Evolutionary conservation across 192 early-diverging fungal species (phyloP), one percentile per base, ranked within the genome.

Genomic region (Mortierella claussenii): DNA sequence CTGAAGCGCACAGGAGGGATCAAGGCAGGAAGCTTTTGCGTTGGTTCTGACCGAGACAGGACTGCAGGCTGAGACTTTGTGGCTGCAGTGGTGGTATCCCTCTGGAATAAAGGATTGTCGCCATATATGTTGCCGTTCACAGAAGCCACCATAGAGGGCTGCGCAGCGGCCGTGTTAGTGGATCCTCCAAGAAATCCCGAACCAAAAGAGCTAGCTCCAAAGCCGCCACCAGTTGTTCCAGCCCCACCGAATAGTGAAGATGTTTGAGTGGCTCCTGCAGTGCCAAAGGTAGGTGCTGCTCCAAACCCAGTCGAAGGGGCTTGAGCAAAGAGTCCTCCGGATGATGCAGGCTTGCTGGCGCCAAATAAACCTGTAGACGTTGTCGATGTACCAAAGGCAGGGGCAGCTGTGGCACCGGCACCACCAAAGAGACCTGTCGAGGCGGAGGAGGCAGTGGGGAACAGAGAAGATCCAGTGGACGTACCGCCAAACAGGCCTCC

Each of bases 111-210:
- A 33, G 94, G 89, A 51, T 89, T 95, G 44, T 81, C 80, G 27
- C 97, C 97, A 74, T 97, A 98, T 10, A 96, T 95, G 66, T 93
- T 91, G 53, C 84, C 81, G 56, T 95, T 94, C 54, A 98, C 90
- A 23, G 86, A 83, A 4, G 95, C 95, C 12, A 87, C 80, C 24
- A 96, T 68, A 31, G 68, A 50, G 51, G 83, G 80, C 64, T 79
- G 69, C 31, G 75, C 75, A 53, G 79, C 75, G 34, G 78, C 76
- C 26, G 80, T 79, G 28, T 80, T 78, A 11, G 69, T 73, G 23
- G 81, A 51, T 44, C 69, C 69, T n/a, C 86, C 87, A 42, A 84
- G 66, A 49, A 75, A 50, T 21, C 79, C 78, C 23, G 65, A 60
- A 27, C 55, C 69, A n/a, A 67, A 66, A 32, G 73, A 45, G 63